These are phyloP conservation scores for Pogostemon cablin DNA, from an alignment of 257 asterid genomes.

Conservation along the genomic window DNA sequence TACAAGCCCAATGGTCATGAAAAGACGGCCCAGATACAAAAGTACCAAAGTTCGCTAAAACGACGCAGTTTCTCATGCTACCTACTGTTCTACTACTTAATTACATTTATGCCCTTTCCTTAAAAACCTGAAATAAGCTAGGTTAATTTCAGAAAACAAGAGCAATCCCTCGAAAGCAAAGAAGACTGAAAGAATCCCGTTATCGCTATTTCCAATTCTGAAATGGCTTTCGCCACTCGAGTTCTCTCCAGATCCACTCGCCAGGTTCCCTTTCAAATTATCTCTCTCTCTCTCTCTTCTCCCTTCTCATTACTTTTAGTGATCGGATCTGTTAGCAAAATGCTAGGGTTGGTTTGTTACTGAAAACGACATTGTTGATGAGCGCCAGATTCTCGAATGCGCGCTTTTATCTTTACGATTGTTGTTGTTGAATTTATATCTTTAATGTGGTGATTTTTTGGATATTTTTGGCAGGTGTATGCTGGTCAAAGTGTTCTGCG, in stretches of 20 bases:
- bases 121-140: slow-evolving; percentile 30
- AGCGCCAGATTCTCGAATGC: slow-evolving; percentile 1
- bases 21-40: neutral
- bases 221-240: slow-evolving; percentile 75
- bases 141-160: slow-evolving; percentile 33
- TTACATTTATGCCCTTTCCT: slow-evolving; percentile 33
- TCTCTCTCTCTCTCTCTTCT: neutral
- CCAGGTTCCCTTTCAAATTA: slow-evolving; percentile 46
- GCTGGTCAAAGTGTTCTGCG: slow-evolving; percentile 54
- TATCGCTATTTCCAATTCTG: slow-evolving; percentile 34
- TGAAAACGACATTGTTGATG: neutral
- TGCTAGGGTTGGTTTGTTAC: slow-evolving; percentile 24
- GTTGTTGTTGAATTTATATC: neutral
- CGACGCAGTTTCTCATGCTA: slow-evolving; percentile 29
- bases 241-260: slow-evolving; percentile 70
- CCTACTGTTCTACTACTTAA: neutral
- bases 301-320: slow-evolving; percentile 11
- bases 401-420: neutral
- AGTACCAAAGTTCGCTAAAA: neutral
- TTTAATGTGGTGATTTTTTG: neutral
- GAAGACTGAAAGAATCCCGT: slow-evolving; percentile 22
- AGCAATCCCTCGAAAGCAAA: slow-evolving; percentile 15
- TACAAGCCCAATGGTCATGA: slow-evolving; percentile 27
- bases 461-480: slow-evolving; percentile 39
- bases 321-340: slow-evolving; percentile 30